Base-by-base conservation (phyloP, 139 green algal species). In the Picochlorum costavermella region DNA sequence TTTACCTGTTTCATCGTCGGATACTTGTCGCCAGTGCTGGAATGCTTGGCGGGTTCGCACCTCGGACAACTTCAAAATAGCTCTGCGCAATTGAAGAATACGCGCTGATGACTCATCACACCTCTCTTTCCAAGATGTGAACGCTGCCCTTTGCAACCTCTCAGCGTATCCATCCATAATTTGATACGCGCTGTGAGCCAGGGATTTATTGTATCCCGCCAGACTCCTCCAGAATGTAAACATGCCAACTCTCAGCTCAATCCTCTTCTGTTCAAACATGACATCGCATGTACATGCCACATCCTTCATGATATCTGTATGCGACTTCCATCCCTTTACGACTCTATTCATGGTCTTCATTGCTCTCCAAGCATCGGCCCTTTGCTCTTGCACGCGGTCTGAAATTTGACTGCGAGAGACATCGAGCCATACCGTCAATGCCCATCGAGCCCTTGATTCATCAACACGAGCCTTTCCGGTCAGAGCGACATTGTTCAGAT, bases 391-490 rank as follows among this genome's bases (percentile, higher is more conserved):
- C 46, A 53, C 3, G 17, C n/a, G 16, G 12, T 53, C 46, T 23
- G 46, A 28, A 20, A 28, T 53, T 23, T 53, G 17, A 53, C 17
- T 53, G 4, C n/a, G n/a, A 53, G 46, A 28, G 6, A 53, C 46
- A 6, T 28, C 5, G 17, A 20, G 16, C 46, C 46, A 53, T 20
- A 53, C 12, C 3, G 6, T 11, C 12, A 53, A 23, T 23, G n/a
- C 46, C 46, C 46, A 53, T 8, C 5, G n/a, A 53, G n/a, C 4
- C n/a, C 46, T 20, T 23, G 46, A 53, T 53, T 20, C 16, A 53
- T 20, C 16, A 53, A 53, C n/a, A 23, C 46, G 46, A 23, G 46
- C 46, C n/a, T 53, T 53, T 53, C 46, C 46, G n/a, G n/a, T 53
- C 33, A 40, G 33, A 8, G 33, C 33, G 11, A 53, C n/a, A 23